A percentile compares a stretch with the other conserved stretches of the same genome.
Conservation (phyloP, 805 yeast genomes). For the Teunomyces cretensis region DNA sequence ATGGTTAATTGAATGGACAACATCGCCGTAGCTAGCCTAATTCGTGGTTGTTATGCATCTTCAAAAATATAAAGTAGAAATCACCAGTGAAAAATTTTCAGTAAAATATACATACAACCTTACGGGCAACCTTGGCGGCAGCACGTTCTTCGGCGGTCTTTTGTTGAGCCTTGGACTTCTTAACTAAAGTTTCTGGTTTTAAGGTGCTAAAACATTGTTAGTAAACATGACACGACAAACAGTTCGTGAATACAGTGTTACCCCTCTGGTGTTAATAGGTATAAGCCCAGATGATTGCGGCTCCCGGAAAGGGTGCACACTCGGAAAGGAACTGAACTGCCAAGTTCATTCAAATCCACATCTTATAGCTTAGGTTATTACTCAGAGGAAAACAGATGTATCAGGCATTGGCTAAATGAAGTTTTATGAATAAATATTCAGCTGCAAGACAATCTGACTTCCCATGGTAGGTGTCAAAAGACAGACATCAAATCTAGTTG, state of each 20-base stretch:
- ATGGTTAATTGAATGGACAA: slow-evolving; percentile 74
- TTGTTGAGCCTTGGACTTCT: slow-evolving; percentile 77
- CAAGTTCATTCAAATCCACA: slow-evolving; percentile 33
- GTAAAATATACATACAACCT: slow-evolving; percentile 65
- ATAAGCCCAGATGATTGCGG: slow-evolving; percentile 12
- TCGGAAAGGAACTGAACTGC: slow-evolving; percentile 37
- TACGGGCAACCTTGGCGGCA: slow-evolving; percentile 76
- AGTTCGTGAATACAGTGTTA: slow-evolving; percentile 1
- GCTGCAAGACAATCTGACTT: slow-evolving; percentile 43
- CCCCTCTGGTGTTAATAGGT: slow-evolving; percentile 5
- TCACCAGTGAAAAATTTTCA: neutral
- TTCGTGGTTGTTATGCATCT: slow-evolving; percentile 49
- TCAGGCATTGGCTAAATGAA: slow-evolving; percentile 42
- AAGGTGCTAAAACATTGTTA: slow-evolving; percentile 39
- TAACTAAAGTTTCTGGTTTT: slow-evolving; percentile 83
- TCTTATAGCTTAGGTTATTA: slow-evolving; percentile 12
- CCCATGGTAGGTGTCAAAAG: slow-evolving; percentile 28
- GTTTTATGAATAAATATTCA: slow-evolving; percentile 21
- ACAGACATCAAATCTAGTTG: neutral
- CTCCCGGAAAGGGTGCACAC: slow-evolving; percentile 23
- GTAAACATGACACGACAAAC: slow-evolving; percentile 14
- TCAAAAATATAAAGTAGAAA: slow-evolving; percentile 33
- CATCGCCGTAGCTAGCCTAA: slow-evolving; percentile 72
- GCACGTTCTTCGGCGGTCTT: slow-evolving; percentile 75
- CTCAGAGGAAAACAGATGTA: slow-evolving; percentile 46